Evolutionary conservation across 176 grass and related monocot genomes (phyloP).

Genomic region (Tuctoria greenei): DNA sequence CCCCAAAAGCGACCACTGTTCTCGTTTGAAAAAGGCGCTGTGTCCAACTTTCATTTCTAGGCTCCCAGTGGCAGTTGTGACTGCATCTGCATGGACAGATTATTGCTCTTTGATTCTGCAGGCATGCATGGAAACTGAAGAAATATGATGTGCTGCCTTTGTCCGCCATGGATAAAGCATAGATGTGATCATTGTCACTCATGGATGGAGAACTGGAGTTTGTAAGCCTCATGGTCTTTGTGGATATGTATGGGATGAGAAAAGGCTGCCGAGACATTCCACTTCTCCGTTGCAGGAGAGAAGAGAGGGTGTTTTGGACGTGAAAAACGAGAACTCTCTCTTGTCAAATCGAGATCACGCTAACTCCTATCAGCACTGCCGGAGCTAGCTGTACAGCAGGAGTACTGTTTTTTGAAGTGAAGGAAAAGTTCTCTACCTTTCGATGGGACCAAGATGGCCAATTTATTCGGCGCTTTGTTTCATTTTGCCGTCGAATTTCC

Average conservation of each 20-base stretch:
- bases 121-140: constrained; percentile 38
- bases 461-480: constrained; percentile 37
- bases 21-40: constrained; percentile 36
- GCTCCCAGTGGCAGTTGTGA: not conserved
- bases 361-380: constrained; percentile 20
- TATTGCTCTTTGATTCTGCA: constrained; percentile 40
- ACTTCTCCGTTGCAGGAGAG: not conserved
- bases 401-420: not conserved
- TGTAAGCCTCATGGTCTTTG: not conserved
- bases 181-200: constrained; percentile 45
- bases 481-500: constrained; percentile 35
- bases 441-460: constrained; percentile 5
- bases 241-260: constrained; percentile 6
- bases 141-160: constrained; percentile 41
- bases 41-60: constrained; percentile 13
- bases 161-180: constrained; percentile 34
- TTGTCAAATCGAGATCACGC: constrained; percentile 33
- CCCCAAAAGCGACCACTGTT: constrained; percentile 1
- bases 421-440: not conserved
- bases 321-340: constrained; percentile 9
- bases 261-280: constrained; percentile 39
- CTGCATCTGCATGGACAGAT: constrained; percentile 30
- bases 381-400: not conserved
- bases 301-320: not conserved
- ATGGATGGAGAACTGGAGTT: constrained; percentile 31